These are phyloP conservation scores for Metroxylon sagu DNA, from an alignment of 176 grass and related monocot genomes.

Conservation along the genomic window DNA sequence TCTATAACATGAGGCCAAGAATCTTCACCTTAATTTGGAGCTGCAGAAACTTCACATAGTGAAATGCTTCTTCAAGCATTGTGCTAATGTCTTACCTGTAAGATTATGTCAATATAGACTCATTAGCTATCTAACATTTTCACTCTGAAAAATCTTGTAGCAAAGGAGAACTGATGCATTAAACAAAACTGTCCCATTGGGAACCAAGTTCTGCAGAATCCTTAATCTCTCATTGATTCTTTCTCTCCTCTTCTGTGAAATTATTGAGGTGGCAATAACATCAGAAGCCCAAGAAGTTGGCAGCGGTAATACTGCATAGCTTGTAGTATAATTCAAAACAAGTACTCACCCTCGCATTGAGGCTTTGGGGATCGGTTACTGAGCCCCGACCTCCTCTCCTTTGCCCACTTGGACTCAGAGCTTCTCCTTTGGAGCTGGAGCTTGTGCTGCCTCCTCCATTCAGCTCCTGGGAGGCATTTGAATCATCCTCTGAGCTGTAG, in stretches of 20 bases:
- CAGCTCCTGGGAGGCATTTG: conserved; percentile 25
- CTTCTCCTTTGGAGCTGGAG: conserved; percentile 18
- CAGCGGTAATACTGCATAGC: too few relatives aligned
- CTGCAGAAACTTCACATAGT: conserved; percentile 83
- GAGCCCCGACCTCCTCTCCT: conserved; percentile 26
- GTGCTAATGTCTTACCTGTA: conserved; percentile 88
- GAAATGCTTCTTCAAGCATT: conserved; percentile 86
- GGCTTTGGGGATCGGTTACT: conserved; percentile 61
- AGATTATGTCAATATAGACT: neutral
- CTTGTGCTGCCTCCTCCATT: neutral
- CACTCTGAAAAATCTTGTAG: too few relatives aligned
- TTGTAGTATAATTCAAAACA: neutral
- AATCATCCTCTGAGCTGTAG: conserved; percentile 48
- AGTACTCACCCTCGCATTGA: conserved; percentile 63
- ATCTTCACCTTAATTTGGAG: conserved; percentile 68
- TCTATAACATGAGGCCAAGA: too few relatives aligned
- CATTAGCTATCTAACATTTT: too few relatives aligned
- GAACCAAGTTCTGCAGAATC: conserved; percentile 70
- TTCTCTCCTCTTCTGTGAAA: conserved; percentile 73
- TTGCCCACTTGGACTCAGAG: conserved; percentile 28
- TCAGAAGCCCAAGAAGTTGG: conserved; percentile 15
- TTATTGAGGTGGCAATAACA: conserved; percentile 10
- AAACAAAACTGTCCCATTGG: conserved; percentile 51
- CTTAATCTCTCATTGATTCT: conserved; percentile 78
- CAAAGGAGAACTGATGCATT: too few relatives aligned